Conservation (phyloP, 495 filamentous ascomycete species). For the Neurospora sp. region DNA sequence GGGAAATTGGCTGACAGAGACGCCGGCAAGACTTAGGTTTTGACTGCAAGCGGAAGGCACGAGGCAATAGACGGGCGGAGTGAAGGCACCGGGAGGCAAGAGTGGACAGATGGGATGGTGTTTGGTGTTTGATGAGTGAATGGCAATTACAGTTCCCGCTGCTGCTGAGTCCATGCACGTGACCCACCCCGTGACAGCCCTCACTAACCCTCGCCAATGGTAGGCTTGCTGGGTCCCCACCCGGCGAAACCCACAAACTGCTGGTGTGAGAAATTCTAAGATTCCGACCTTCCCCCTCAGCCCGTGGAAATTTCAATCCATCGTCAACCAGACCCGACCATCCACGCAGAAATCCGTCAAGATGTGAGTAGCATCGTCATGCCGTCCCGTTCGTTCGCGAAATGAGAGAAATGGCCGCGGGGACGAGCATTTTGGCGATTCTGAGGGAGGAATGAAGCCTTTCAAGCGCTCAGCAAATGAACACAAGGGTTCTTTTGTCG, state of each 20-base stretch:
- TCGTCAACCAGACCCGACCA: slow-evolving; percentile 35
- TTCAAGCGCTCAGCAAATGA: slow-evolving; percentile 2
- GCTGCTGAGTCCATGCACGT: slow-evolving; percentile 5
- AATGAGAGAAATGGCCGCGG: not conserved
- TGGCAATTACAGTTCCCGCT: not conserved
- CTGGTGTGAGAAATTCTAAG: slow-evolving; percentile 27
- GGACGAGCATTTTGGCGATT: not conserved
- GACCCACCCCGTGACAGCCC: slow-evolving; percentile 14
- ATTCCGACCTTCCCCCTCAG: slow-evolving; percentile 27
- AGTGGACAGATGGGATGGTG: not conserved
- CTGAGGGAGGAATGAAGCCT: slow-evolving; percentile 1
- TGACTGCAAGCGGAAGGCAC: not conserved
- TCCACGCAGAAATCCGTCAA: slow-evolving; percentile 38
- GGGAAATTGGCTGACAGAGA: not conserved
- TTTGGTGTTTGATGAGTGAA: not conserved
- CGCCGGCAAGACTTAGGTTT: not conserved
- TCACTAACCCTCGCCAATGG: slow-evolving; percentile 25
- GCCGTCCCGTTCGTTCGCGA: not conserved
- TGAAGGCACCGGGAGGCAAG: not conserved
- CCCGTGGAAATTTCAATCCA: slow-evolving; percentile 25
- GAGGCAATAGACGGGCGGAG: not conserved
- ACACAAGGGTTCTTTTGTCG: slow-evolving; percentile 5
- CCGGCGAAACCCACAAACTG: slow-evolving; percentile 29
- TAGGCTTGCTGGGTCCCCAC: slow-evolving; percentile 12
- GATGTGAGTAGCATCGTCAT: slow-evolving; percentile 38